Conservation (phyloP, 345 rosid species). For the Gossypium turneri region DNA sequence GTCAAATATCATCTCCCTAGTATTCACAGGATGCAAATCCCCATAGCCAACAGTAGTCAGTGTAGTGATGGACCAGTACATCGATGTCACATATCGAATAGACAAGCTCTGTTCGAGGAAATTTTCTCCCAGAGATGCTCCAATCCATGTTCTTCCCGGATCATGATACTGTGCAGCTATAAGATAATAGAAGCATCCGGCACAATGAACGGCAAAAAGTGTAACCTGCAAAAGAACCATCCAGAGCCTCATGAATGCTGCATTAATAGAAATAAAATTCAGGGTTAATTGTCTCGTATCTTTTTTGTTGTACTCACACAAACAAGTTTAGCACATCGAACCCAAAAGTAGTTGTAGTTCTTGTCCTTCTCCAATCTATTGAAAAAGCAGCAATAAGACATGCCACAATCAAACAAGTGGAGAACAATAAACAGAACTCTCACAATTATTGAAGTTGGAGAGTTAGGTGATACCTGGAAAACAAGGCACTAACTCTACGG, state of each 20-base stretch:
- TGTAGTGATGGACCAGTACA: slow-evolving; percentile 97
- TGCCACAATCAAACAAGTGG: not conserved
- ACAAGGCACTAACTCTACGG: slow-evolving; percentile 85
- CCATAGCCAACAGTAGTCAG: slow-evolving; percentile 94
- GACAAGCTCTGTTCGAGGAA: slow-evolving; percentile 50
- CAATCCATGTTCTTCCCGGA: slow-evolving; percentile 72
- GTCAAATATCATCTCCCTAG: slow-evolving; percentile 80
- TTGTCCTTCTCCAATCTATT: slow-evolving; percentile 90
- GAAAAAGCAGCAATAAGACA: not conserved
- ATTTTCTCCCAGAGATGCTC: slow-evolving; percentile 34
- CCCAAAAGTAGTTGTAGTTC: slow-evolving; percentile 89
- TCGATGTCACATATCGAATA: slow-evolving; percentile 74
- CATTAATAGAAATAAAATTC: not conserved
- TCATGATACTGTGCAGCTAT: slow-evolving; percentile 59
- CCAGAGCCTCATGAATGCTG: not conserved
- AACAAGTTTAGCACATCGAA: slow-evolving; percentile 85
- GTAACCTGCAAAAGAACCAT: slow-evolving; percentile 58
- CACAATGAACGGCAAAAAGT: slow-evolving; percentile 80
- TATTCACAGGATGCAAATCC: slow-evolving; percentile 85
- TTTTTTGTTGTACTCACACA: slow-evolving; percentile 51
- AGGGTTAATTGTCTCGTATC: not conserved
- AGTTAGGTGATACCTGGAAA: slow-evolving; percentile 59
- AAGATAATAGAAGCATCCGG: slow-evolving; percentile 90
- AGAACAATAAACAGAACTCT: not conserved
- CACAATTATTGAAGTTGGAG: not conserved